Base-by-base conservation (phyloP, 441 rosid genomes). In the Arabidopsis hybrid region DNA sequence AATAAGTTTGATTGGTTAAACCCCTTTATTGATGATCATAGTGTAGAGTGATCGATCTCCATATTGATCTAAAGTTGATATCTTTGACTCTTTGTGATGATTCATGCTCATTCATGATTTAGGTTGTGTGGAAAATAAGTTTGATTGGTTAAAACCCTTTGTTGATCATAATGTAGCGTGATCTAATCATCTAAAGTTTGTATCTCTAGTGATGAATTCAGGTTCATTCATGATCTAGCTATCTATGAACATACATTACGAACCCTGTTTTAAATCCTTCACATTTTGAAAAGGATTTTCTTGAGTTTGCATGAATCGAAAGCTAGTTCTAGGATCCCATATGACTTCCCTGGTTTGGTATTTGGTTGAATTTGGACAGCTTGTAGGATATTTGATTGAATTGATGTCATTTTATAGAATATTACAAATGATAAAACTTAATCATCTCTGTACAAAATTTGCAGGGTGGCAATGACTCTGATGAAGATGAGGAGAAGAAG, bases 381-480 rank as follows among this genome's bases (percentile, higher is more conserved):
- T 35, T 42, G 14, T 60, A 31, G 21, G 45, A 53, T n/a, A 57
- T 38, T 21, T 42, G 64, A 73, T 9, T 6, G 14, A 6, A 12
- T 4, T 14, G 6, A 16, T 18, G 56, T 9, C 6, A 12, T 3
- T 49, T 7, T 74, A 26, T 57, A 0, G 17, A 69, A 11, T 17
- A n/a, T 16, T 21, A 38, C 8, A 40, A 13, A 51, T 14, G 40
- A 39, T 32, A 0, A 9, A 55, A 60, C 0, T 5, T 63, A 43
- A 49, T 68, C 26, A 60, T 62, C 12, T 49, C 2, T 40, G 3
- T 38, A 34, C 7, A 16, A 8, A 39, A 39, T 65, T 18, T 61
- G 73, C 84, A 90, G 97, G 98, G 91, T 71, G 90, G 63, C 38
- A 80, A 87, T 65, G 73, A 81, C 66, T 85, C 89, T 34, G 92